phyloP scores from a whole-genome alignment of 169 alveolate genomes.

The Cryptosporidium ubiquitum region DNA sequence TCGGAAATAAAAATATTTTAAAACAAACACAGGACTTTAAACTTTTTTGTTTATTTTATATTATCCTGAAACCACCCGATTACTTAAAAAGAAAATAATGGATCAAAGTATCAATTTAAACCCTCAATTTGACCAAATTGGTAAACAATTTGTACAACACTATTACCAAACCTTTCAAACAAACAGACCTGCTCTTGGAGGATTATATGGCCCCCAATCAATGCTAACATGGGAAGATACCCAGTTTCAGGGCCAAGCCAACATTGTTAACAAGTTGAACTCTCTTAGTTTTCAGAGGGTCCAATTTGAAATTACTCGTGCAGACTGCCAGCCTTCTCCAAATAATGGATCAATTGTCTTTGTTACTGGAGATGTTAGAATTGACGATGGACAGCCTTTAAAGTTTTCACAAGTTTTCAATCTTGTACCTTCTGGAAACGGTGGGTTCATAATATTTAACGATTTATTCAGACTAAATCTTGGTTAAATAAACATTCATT shows the following conservation, averaged over 20 bases:
- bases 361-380: constrained; percentile 82
- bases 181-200: constrained; percentile 79
- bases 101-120: constrained; percentile 48
- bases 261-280: constrained; percentile 82
- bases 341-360: constrained; percentile 83
- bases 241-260: constrained; percentile 83
- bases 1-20: too few relatives aligned
- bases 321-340: constrained; percentile 87
- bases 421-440: constrained; percentile 82
- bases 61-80: background rate
- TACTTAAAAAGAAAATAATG: background rate
- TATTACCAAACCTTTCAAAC: constrained; percentile 83
- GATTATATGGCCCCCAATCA: constrained; percentile 85
- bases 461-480: constrained; percentile 85
- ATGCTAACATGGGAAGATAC: constrained; percentile 89
- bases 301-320: constrained; percentile 79
- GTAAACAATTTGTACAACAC: constrained; percentile 83
- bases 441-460: constrained; percentile 82
- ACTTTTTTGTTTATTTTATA: background rate
- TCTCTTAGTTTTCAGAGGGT: constrained; percentile 76
- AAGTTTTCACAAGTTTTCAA: constrained; percentile 83
- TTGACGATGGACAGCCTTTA: constrained; percentile 85
- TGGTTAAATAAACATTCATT: constrained; percentile 69
- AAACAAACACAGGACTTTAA: background rate
- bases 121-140: constrained; percentile 82